Evolutionary conservation across 2,329 filamentous ascomycete genomes (phyloP).

Genomic region (Blastomyces parvus): DNA sequence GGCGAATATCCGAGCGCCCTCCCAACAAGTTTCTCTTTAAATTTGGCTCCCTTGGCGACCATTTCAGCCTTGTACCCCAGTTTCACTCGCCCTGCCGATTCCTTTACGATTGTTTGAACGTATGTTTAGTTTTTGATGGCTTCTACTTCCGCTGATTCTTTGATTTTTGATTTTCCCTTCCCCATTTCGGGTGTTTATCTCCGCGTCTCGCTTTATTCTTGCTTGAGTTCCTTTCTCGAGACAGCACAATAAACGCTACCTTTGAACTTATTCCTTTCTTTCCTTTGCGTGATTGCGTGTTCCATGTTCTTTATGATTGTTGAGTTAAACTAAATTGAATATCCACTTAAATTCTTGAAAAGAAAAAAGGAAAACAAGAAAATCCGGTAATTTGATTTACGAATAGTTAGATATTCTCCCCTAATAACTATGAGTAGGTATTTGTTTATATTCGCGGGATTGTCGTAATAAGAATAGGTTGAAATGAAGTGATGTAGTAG

Average conservation of each 20-base stretch:
- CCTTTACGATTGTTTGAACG: neutral
- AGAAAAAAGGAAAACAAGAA: neutral
- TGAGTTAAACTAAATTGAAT: slow-evolving; percentile 3
- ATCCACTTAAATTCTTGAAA: neutral
- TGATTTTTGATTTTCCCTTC: neutral
- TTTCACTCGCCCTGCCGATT: neutral
- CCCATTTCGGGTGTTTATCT: neutral
- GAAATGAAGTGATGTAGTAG: neutral
- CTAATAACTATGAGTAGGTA: neutral
- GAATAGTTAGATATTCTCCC: neutral
- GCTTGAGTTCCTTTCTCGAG: neutral
- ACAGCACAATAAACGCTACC: neutral
- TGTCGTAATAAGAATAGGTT: neutral
- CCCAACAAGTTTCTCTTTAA: neutral
- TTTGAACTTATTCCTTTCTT: neutral
- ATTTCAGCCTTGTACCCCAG: neutral
- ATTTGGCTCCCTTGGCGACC: neutral
- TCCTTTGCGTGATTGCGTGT: neutral
- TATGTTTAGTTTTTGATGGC: neutral
- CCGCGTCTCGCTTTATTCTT: neutral
- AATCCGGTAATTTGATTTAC: too few species aligned
- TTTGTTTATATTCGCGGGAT: neutral
- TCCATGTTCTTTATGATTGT: neutral
- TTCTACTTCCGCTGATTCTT: neutral
- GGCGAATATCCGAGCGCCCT: neutral